Conservation (phyloP, 177 flowering plant species). For the Tripterygium wilfordii region DNA sequence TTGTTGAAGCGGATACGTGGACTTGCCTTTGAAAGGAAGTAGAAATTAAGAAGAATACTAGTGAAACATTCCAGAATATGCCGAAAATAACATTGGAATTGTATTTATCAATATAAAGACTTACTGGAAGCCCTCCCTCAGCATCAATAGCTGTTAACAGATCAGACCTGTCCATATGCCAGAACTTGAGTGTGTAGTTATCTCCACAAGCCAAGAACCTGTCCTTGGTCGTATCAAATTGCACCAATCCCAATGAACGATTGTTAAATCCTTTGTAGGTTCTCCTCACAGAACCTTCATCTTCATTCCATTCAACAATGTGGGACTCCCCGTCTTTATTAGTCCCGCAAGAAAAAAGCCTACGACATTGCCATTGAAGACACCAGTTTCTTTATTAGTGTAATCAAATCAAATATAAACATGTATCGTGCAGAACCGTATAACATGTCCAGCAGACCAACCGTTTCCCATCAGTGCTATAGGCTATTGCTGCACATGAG, state of each 20-base stretch:
- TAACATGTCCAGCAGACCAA: background rate
- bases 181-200: conserved; percentile 29
- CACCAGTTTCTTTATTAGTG: background rate
- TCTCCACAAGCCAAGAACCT: conserved; percentile 38
- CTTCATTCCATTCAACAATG: conserved; percentile 28
- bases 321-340: conserved; percentile 18
- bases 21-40: conserved; percentile 18
- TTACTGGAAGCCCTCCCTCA: conserved; percentile 25
- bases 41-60: background rate
- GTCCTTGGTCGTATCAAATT: conserved; percentile 32
- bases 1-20: conserved; percentile 35
- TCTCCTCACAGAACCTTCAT: conserved; percentile 18
- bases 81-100: too few relatives aligned
- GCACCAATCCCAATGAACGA: conserved; percentile 15
- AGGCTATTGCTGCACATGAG: conserved; percentile 13
- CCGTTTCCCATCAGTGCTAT: conserved; percentile 21
- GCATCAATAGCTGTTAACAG: conserved; percentile 24
- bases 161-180: conserved; percentile 35
- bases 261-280: conserved; percentile 17
- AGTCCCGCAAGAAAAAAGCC: conserved; percentile 28
- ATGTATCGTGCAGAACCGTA: too few relatives aligned
- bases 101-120: background rate
- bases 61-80: too few relatives aligned
- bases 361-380: background rate
- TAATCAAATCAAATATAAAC: too few relatives aligned